A percentile compares a stretch with the other conserved stretches of the same genome.
These are phyloP conservation scores for Eimeria falciformis DNA, from an alignment of 169 alveolate genomes.

Conservation along the genomic window DNA sequence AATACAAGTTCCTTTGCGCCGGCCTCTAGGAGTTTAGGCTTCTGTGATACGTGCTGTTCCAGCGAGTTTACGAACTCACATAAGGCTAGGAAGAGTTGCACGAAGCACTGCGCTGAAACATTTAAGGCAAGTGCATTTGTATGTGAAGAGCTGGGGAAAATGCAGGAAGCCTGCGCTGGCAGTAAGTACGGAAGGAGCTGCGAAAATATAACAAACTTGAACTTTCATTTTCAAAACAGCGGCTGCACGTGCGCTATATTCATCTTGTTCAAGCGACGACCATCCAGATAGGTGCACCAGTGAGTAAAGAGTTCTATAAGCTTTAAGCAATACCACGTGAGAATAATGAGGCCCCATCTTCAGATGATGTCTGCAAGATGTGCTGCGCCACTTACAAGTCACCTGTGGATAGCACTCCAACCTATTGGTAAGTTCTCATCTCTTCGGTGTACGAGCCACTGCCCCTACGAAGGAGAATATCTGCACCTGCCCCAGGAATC, in stretches of 20 bases:
- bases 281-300: conserved; percentile 27
- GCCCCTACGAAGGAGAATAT: no score
- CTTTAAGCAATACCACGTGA: not conserved
- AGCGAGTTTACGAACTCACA: not conserved
- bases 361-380: conserved; percentile 24
- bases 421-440: not conserved
- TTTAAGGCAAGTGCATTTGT: not conserved
- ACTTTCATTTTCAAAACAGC: not conserved
- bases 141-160: not conserved
- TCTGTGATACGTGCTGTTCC: not conserved
- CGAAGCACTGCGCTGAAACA: not conserved
- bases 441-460: no score
- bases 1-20: no score
- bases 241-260: not conserved
- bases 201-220: not conserved
- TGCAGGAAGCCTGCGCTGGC: not conserved
- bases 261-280: not conserved
- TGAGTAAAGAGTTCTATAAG: not conserved
- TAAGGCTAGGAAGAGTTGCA: not conserved
- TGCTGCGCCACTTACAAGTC: conserved; percentile 27
- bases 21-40: no score
- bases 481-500: not conserved
- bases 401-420: not conserved
- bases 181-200: not conserved
- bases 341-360: not conserved